Evolutionary conservation across 345 rosid genomes (phyloP).

Genomic region (Xanthoceras sorbifolium): DNA sequence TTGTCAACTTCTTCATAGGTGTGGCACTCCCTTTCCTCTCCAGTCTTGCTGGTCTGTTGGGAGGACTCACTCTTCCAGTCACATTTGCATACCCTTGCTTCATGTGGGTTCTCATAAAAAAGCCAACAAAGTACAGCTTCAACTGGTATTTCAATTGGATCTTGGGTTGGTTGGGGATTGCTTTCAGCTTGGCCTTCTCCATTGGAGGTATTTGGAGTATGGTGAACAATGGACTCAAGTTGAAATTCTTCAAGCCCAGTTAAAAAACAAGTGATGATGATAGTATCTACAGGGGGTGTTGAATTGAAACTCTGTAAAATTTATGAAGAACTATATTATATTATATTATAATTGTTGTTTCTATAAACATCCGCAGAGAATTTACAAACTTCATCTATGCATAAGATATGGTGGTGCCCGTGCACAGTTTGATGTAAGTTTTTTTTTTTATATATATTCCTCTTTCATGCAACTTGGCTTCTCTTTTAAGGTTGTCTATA

Average conservation of each 20-base stretch:
- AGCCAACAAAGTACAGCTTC: slow-evolving; percentile 81
- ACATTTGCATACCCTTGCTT: slow-evolving; percentile 98
- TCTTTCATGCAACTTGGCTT: slow-evolving; percentile 4
- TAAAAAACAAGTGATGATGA: slow-evolving; percentile 25
- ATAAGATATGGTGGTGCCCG: neutral
- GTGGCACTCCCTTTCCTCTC: slow-evolving; percentile 93
- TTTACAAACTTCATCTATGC: slow-evolving; percentile 6
- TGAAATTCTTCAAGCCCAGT: slow-evolving; percentile 87
- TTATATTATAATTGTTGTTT: neutral
- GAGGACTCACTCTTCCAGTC: slow-evolving; percentile 93
- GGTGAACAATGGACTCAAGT: slow-evolving; percentile 80
- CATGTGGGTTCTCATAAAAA: slow-evolving; percentile 95
- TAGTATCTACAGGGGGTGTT: slow-evolving; percentile 1
- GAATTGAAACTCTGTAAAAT: neutral
- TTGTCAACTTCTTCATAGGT: slow-evolving; percentile 82
- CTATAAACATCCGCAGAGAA: neutral
- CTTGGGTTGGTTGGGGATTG: slow-evolving; percentile 90
- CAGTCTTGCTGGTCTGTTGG: slow-evolving; percentile 87
- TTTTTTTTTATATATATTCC: neutral
- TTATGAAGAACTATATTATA: neutral
- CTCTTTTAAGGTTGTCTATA: neutral
- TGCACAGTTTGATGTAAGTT: slow-evolving; percentile 16
- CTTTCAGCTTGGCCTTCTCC: slow-evolving; percentile 88
- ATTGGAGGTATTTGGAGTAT: slow-evolving; percentile 94
- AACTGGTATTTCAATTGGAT: slow-evolving; percentile 95